Percentiles rank a stretch among this genome's conserved stretches.
Conservation (phyloP, 495 filamentous ascomycete genomes). For the Penicillium cosmopolitanum region DNA sequence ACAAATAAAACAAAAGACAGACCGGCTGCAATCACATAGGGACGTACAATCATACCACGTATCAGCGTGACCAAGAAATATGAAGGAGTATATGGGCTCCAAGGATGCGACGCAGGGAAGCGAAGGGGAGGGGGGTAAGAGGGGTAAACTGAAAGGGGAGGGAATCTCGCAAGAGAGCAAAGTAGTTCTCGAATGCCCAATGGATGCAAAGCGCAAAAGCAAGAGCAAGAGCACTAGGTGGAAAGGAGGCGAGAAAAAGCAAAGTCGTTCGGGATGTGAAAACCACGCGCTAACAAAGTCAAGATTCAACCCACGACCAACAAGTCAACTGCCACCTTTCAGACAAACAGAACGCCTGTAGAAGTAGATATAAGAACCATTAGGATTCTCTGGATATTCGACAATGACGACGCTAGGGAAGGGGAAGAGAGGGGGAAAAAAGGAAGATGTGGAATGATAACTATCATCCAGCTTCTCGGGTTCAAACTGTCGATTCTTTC, state of each 20-base stretch:
- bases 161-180: background rate
- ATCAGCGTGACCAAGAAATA: conserved; percentile 22
- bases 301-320: background rate
- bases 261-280: background rate
- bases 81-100: background rate
- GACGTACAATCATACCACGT: conserved; percentile 33
- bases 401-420: background rate
- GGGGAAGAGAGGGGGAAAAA: background rate
- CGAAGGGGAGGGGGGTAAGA: background rate
- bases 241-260: background rate
- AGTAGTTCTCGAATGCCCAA: no score
- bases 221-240: background rate
- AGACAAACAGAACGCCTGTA: background rate
- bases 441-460: background rate
- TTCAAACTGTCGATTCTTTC: conserved; percentile 15
- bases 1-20: conserved; percentile 11
- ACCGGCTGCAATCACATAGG: conserved; percentile 26
- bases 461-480: background rate
- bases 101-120: conserved; percentile 1
- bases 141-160: background rate
- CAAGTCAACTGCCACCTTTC: background rate
- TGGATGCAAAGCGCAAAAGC: background rate
- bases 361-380: background rate
- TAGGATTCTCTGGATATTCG: background rate
- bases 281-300: background rate